Evolutionary conservation across 805 yeast genomes (phyloP).

Genomic region (Pichia nanzhaoensis): DNA sequence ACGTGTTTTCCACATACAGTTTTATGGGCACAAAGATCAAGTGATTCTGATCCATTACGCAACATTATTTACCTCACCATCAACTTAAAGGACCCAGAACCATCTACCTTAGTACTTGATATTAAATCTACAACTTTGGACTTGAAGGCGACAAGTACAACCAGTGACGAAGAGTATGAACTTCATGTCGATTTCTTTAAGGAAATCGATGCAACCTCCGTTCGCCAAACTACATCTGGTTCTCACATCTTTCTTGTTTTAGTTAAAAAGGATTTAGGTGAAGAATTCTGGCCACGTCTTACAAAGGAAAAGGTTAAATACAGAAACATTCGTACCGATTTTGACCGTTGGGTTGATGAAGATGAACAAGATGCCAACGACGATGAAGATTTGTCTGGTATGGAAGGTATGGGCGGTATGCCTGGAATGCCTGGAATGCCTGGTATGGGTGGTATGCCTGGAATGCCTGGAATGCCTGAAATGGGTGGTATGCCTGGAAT

Average conservation of each 20-base stretch:
- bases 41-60: slow-evolving; percentile 60
- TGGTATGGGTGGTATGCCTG: neutral
- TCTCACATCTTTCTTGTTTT: slow-evolving; percentile 59
- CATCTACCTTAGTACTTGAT: slow-evolving; percentile 34
- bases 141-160: slow-evolving; percentile 42
- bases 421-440: slow-evolving; percentile 1
- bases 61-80: slow-evolving; percentile 73
- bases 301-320: slow-evolving; percentile 78
- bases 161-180: slow-evolving; percentile 44
- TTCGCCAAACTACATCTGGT: slow-evolving; percentile 53
- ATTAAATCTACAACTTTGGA: slow-evolving; percentile 50
- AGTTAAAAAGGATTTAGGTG: slow-evolving; percentile 59
- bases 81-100: slow-evolving; percentile 58
- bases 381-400: slow-evolving; percentile 26
- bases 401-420: slow-evolving; percentile 9
- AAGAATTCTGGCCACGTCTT: slow-evolving; percentile 93
- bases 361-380: slow-evolving; percentile 86
- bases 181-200: slow-evolving; percentile 69
- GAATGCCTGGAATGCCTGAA: neutral
- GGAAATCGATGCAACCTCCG: slow-evolving; percentile 61
- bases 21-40: slow-evolving; percentile 96
- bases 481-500: neutral
- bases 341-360: slow-evolving; percentile 97
- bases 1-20: slow-evolving; percentile 32
- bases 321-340: slow-evolving; percentile 85